phyloP scores from a whole-genome alignment of 2,329 filamentous ascomycete genomes.

The Penicillium expansum region DNA sequence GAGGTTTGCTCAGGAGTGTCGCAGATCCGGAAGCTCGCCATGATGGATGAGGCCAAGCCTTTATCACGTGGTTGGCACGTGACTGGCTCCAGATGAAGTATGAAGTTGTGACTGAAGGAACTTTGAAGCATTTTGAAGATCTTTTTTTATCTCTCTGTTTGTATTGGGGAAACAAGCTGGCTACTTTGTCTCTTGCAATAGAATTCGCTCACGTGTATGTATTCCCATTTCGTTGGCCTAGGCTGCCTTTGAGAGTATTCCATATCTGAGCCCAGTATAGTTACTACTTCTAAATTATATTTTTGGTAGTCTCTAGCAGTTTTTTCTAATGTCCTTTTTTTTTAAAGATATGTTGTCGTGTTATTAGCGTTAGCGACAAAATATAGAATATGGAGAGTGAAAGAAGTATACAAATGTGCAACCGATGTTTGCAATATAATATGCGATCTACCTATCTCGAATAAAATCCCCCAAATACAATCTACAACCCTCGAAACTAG shows the following conservation, averaged over 20 bases:
- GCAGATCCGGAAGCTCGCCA: neutral
- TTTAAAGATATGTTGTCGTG: no score
- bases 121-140: neutral
- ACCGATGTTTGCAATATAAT: neutral
- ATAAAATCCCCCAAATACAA: neutral
- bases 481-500: neutral
- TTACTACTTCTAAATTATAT: no score
- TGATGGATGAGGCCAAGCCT: neutral
- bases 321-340: no score
- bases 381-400: no score
- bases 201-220: no score
- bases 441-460: neutral
- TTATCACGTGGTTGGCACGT: neutral
- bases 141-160: neutral
- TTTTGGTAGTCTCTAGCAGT: no score
- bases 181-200: no score
- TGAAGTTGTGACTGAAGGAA: neutral
- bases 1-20: neutral
- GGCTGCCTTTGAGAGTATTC: no score
- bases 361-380: no score
- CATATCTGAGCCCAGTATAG: no score
- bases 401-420: neutral
- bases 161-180: no score
- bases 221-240: no score
- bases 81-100: neutral